These are phyloP conservation scores for Tolypocladium pustulatum DNA, from an alignment of 2,329 filamentous ascomycete species.

Conservation along the genomic window DNA sequence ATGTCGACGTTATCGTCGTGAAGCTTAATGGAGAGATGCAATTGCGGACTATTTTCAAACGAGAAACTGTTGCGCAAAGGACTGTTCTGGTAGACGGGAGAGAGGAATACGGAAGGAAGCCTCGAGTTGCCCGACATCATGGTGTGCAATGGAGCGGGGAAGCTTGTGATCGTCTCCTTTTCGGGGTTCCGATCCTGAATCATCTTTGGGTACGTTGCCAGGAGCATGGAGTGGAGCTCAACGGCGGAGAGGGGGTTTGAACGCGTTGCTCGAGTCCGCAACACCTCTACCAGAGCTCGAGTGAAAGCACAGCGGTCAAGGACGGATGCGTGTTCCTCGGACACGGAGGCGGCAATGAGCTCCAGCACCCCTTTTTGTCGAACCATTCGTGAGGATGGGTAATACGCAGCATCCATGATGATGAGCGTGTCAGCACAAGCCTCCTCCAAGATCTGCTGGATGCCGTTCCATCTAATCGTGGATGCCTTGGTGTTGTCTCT, in stretches of 20 bases:
- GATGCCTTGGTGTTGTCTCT: constrained; percentile 32
- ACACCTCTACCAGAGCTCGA: constrained; percentile 35
- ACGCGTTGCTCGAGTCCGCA: constrained; percentile 36
- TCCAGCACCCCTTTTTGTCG: constrained; percentile 45
- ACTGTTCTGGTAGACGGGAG: constrained; percentile 34
- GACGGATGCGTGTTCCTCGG: constrained; percentile 37
- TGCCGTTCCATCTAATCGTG: constrained; percentile 43
- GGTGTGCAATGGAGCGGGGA: constrained; percentile 43
- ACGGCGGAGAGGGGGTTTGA: constrained; percentile 36
- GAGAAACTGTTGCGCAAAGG: constrained; percentile 26
- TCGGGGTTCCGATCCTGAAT: constrained; percentile 39
- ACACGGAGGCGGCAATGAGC: constrained; percentile 43
- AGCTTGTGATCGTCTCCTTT: constrained; percentile 34
- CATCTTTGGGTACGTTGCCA: constrained; percentile 40
- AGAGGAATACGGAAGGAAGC: constrained; percentile 45
- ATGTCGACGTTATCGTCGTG: constrained; percentile 39
- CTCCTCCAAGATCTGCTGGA: constrained; percentile 46
- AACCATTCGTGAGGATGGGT: constrained; percentile 40
- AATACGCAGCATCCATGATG: constrained; percentile 49
- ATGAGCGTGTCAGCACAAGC: constrained; percentile 44
- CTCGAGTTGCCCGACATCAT: constrained; percentile 43
- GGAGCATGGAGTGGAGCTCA: constrained; percentile 43
- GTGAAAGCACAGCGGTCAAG: constrained; percentile 44
- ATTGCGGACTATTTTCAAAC: constrained; percentile 33
- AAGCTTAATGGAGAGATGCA: constrained; percentile 40